phyloP scores from a whole-genome alignment of 2,329 filamentous ascomycete genomes.

The Piedraia hortae region DNA sequence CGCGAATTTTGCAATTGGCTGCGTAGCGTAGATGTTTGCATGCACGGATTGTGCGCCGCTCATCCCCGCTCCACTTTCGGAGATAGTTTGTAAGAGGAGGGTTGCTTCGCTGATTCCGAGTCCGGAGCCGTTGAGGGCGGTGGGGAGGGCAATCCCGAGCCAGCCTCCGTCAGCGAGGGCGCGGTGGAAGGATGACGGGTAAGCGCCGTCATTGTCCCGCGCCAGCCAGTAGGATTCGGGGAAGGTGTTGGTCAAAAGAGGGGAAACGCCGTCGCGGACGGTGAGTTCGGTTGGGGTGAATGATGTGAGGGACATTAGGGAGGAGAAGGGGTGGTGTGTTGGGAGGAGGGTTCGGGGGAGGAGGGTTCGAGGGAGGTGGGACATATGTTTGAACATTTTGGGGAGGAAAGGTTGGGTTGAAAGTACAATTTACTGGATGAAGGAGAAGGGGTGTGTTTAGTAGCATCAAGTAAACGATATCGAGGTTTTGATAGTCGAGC shows the following conservation, averaged over 20 bases:
- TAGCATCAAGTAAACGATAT: too few relatives aligned
- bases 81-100: slow-evolving; percentile 55
- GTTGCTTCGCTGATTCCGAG: slow-evolving; percentile 58
- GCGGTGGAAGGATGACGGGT: slow-evolving; percentile 50
- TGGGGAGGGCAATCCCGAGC: slow-evolving; percentile 56
- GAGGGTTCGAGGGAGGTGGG: too few relatives aligned
- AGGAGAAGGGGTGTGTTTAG: too few relatives aligned
- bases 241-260: slow-evolving; percentile 42
- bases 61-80: slow-evolving; percentile 43
- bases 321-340: too few relatives aligned
- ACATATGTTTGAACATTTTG: too few relatives aligned
- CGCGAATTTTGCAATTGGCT: slow-evolving; percentile 46
- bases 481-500: too few relatives aligned
- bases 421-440: too few relatives aligned
- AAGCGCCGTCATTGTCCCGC: slow-evolving; percentile 38
- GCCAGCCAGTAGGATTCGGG: slow-evolving; percentile 53
- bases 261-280: slow-evolving; percentile 40
- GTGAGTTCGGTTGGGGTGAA: slow-evolving; percentile 47
- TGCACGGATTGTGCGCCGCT: slow-evolving; percentile 33
- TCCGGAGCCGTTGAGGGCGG: slow-evolving; percentile 44
- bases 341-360: too few relatives aligned
- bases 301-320: slow-evolving; percentile 49
- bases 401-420: too few relatives aligned
- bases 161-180: slow-evolving; percentile 49
- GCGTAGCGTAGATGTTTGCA: slow-evolving; percentile 45